A percentile compares a stretch with the other conserved stretches of the same genome.
Evolutionary conservation across 2,329 filamentous ascomycete species (phyloP).

Genomic region (Pyricularia pennisetigena): DNA sequence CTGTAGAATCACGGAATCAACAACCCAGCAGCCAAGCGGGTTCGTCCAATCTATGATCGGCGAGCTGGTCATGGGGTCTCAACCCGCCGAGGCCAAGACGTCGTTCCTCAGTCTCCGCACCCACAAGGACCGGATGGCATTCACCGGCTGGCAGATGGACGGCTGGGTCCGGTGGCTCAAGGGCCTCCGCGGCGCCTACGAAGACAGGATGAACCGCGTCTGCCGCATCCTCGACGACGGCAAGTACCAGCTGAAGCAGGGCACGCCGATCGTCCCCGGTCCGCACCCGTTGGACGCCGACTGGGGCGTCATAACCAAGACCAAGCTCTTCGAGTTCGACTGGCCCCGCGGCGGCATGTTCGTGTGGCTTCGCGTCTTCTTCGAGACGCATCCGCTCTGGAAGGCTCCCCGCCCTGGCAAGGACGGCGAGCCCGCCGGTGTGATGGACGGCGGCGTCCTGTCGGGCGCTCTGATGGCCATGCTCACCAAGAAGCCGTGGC

Average conservation of each 20-base stretch:
- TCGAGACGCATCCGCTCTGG: slow-evolving; percentile 64
- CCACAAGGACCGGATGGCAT: slow-evolving; percentile 32
- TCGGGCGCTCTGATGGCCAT: slow-evolving; percentile 60
- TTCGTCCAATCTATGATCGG: slow-evolving; percentile 81
- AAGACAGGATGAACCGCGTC: slow-evolving; percentile 77
- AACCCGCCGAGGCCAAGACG: slow-evolving; percentile 31
- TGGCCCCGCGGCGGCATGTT: slow-evolving; percentile 91
- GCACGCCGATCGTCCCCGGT: slow-evolving; percentile 26
- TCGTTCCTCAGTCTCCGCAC: slow-evolving; percentile 31
- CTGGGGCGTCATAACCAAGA: slow-evolving; percentile 69
- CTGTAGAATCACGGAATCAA: slow-evolving; percentile 59
- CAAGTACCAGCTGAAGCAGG: slow-evolving; percentile 54
- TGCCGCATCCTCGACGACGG: slow-evolving; percentile 61
- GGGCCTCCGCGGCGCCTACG: slow-evolving; percentile 74
- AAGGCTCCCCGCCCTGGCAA: slow-evolving; percentile 18
- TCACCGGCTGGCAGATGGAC: slow-evolving; percentile 62
- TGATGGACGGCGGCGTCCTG: slow-evolving; percentile 46
- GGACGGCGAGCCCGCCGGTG: slow-evolving; percentile 10
- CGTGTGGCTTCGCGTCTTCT: slow-evolving; percentile 67
- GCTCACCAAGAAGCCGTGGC: slow-evolving; percentile 57
- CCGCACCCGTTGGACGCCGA: slow-evolving; percentile 25
- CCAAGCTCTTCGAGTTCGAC: slow-evolving; percentile 62
- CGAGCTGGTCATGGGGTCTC: slow-evolving; percentile 64
- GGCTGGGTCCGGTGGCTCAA: slow-evolving; percentile 91
- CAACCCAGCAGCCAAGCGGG: slow-evolving; percentile 77